Percentiles rank a stretch among this genome's conserved stretches.
Conservation (phyloP, 345 rosid genomes). For the Aquilaria yunnanensis region DNA sequence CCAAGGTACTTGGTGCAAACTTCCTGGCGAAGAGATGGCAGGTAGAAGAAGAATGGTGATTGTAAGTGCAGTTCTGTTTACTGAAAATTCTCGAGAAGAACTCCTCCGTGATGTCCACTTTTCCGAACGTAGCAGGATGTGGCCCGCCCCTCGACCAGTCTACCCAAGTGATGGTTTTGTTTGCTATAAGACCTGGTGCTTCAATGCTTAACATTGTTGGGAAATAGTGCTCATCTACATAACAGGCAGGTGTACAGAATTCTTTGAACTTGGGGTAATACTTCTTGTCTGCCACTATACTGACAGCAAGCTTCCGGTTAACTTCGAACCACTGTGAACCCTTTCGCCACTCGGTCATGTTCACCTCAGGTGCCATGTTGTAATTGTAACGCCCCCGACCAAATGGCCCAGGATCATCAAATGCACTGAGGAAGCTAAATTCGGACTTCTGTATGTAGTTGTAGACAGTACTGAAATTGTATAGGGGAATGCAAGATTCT, state of each 20-base stretch:
- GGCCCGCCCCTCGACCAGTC: conserved; percentile 98
- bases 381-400: conserved; percentile 82
- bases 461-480: conserved; percentile 63
- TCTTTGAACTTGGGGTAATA: conserved; percentile 60
- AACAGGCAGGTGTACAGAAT: conserved; percentile 84
- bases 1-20: conserved; percentile 73
- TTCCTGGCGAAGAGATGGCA: conserved; percentile 78
- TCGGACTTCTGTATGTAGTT: conserved; percentile 54
- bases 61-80: conserved; percentile 53
- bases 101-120: conserved; percentile 54
- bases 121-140: conserved; percentile 91
- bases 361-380: conserved; percentile 79
- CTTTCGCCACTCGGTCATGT: conserved; percentile 74
- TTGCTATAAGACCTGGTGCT: conserved; percentile 55
- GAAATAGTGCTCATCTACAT: conserved; percentile 93
- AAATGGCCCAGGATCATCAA: conserved; percentile 79
- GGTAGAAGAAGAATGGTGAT: conserved; percentile 31
- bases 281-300: conserved; percentile 54
- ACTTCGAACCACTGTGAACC: conserved; percentile 98
- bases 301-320: conserved; percentile 62
- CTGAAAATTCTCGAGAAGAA: conserved; percentile 43
- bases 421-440: conserved; percentile 78
- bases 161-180: conserved; percentile 86
- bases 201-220: conserved; percentile 89
- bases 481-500: conserved; percentile 92